phyloP scores from a whole-genome alignment of 805 yeast species.

The Zygosaccharomyces bailii region DNA sequence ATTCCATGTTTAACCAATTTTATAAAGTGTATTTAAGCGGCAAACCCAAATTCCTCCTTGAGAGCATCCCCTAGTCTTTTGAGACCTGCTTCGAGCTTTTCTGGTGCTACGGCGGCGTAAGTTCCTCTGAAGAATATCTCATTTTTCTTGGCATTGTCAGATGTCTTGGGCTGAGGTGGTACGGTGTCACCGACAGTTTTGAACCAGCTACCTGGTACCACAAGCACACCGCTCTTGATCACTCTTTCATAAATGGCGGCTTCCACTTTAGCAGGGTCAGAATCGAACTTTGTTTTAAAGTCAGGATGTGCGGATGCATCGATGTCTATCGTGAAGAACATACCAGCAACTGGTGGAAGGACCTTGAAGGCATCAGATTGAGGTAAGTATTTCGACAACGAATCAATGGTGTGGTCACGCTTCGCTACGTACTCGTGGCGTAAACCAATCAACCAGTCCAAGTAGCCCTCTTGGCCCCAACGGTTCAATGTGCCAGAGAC shows the following conservation, averaged over 20 bases:
- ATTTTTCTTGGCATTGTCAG: slow-evolving; percentile 40
- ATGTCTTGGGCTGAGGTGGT: slow-evolving; percentile 55
- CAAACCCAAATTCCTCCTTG: slow-evolving; percentile 45
- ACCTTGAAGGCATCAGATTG: slow-evolving; percentile 32
- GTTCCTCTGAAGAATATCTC: slow-evolving; percentile 79
- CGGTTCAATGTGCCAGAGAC: slow-evolving; percentile 67
- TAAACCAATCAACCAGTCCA: slow-evolving; percentile 85
- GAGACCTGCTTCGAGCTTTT: slow-evolving; percentile 55
- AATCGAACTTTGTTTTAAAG: slow-evolving; percentile 51
- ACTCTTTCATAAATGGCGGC: slow-evolving; percentile 58
- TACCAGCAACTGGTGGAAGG: slow-evolving; percentile 75
- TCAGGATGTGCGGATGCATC: slow-evolving; percentile 82
- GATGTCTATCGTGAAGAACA: slow-evolving; percentile 73
- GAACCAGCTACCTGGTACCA: slow-evolving; percentile 87
- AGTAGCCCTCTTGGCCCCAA: slow-evolving; percentile 89
- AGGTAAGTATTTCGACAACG: slow-evolving; percentile 55
- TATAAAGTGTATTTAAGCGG: slow-evolving; percentile 4
- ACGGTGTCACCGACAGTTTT: slow-evolving; percentile 50
- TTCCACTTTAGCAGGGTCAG: slow-evolving; percentile 65
- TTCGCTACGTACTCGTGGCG: slow-evolving; percentile 80
- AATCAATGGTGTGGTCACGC: slow-evolving; percentile 82
- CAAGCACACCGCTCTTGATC: slow-evolving; percentile 57
- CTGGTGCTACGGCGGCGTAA: slow-evolving; percentile 79
- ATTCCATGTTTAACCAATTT: neutral
- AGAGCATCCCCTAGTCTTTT: slow-evolving; percentile 66